These are phyloP conservation scores for Coniochaeta ligniaria DNA, from an alignment of 2,329 filamentous ascomycete genomes.

Conservation along the genomic window DNA sequence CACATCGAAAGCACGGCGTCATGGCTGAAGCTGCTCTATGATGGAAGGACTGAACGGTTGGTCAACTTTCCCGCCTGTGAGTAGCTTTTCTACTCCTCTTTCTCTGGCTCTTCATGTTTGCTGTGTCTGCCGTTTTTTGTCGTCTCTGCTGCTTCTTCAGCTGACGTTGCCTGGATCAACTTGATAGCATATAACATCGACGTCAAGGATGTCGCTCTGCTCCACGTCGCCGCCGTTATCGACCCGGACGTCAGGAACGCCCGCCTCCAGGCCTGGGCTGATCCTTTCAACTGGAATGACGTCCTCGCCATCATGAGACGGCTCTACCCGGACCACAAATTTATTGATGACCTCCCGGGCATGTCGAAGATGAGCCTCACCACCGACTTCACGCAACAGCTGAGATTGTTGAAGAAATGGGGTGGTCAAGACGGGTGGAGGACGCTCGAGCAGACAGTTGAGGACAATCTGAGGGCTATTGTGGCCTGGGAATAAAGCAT, in stretches of 20 bases:
- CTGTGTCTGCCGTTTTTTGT: background rate
- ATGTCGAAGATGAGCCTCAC: background rate
- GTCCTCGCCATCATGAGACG: slow-evolving; percentile 11
- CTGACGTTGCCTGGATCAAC: background rate
- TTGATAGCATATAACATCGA: slow-evolving; percentile 13
- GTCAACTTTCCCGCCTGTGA: background rate
- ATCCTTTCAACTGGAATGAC: slow-evolving; percentile 16
- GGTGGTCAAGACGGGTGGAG: slow-evolving; percentile 5
- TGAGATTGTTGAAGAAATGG: slow-evolving; percentile 7
- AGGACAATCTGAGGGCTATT: slow-evolving; percentile 1
- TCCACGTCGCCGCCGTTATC: slow-evolving; percentile 21
- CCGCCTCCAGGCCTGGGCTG: slow-evolving; percentile 19
- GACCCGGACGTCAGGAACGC: slow-evolving; percentile 16
- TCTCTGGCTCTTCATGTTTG: background rate
- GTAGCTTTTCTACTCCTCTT: background rate
- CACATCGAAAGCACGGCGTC: background rate
- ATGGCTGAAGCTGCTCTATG: slow-evolving; percentile 3
- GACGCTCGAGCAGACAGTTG: slow-evolving; percentile 4
- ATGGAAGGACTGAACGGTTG: background rate
- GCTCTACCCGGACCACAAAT: slow-evolving; percentile 2
- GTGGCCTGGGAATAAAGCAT: background rate
- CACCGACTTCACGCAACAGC: background rate
- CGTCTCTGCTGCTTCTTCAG: background rate
- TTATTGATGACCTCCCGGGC: slow-evolving; percentile 2
- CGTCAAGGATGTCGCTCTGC: slow-evolving; percentile 18